phyloP scores from a whole-genome alignment of 2,329 filamentous ascomycete species.

The Laburnicola sp. region DNA sequence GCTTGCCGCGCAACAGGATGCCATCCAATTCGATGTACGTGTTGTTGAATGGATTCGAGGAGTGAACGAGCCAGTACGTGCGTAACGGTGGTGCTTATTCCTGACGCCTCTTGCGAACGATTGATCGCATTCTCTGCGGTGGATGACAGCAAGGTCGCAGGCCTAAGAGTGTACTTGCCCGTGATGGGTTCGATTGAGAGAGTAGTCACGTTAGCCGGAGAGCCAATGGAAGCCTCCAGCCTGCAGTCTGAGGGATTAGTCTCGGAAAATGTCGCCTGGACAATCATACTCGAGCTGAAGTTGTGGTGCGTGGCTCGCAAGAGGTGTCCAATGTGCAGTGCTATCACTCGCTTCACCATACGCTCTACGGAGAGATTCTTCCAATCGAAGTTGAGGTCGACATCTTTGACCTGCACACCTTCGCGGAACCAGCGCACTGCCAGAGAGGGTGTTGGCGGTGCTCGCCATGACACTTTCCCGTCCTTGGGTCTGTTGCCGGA shows the following conservation, averaged over 20 bases:
- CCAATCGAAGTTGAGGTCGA: slow-evolving; percentile 68
- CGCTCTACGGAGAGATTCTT: slow-evolving; percentile 71
- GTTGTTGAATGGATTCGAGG: slow-evolving; percentile 63
- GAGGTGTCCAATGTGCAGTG: slow-evolving; percentile 72
- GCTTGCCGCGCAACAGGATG: slow-evolving; percentile 44
- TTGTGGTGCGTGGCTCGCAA: slow-evolving; percentile 64
- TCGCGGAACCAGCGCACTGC: slow-evolving; percentile 82
- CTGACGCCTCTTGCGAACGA: slow-evolving; percentile 58
- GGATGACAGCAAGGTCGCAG: slow-evolving; percentile 40
- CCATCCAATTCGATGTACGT: slow-evolving; percentile 69
- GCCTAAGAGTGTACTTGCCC: too few relatives aligned
- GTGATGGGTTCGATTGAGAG: slow-evolving; percentile 76
- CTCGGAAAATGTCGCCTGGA: slow-evolving; percentile 61
- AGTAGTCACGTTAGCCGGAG: slow-evolving; percentile 58
- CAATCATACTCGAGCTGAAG: slow-evolving; percentile 59
- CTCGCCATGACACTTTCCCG: slow-evolving; percentile 41
- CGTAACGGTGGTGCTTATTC: slow-evolving; percentile 62
- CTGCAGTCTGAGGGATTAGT: slow-evolving; percentile 67
- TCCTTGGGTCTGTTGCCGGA: slow-evolving; percentile 60
- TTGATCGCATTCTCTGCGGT: slow-evolving; percentile 69
- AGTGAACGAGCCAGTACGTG: slow-evolving; percentile 64
- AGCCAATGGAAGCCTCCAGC: slow-evolving; percentile 70
- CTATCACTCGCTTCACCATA: slow-evolving; percentile 74
- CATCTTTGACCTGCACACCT: slow-evolving; percentile 71
- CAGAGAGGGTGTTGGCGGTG: slow-evolving; percentile 47